These are phyloP conservation scores for Pythium plurisporium DNA, from an alignment of 352 stramenopile genomes.

Conservation along the genomic window DNA sequence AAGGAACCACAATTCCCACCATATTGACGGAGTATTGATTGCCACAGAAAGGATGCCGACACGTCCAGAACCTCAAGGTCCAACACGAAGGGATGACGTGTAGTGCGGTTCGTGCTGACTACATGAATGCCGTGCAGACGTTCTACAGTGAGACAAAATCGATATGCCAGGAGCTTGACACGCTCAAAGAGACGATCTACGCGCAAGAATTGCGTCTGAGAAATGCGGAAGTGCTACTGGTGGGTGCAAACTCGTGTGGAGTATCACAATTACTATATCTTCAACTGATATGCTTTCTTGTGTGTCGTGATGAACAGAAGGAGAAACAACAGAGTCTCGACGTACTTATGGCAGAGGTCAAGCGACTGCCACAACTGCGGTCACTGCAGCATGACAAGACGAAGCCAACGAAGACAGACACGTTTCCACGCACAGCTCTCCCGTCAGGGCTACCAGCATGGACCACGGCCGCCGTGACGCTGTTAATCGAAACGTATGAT, in stretches of 20 bases:
- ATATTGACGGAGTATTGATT: neutral
- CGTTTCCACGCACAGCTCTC: neutral
- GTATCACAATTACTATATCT: too few species aligned
- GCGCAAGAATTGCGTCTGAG: conserved; percentile 50
- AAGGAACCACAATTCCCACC: neutral
- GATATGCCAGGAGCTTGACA: conserved; percentile 50
- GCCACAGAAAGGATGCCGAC: conserved; percentile 63
- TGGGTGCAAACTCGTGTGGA: conserved; percentile 16
- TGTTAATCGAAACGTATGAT: too few species aligned
- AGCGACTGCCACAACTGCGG: conserved; percentile 23
- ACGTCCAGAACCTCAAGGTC: conserved; percentile 63
- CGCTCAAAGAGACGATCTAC: conserved; percentile 55
- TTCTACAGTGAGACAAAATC: conserved; percentile 56
- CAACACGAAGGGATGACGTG: neutral
- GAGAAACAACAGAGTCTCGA: conserved; percentile 53
- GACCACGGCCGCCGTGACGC: too few species aligned
- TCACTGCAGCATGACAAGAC: neutral
- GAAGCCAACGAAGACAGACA: conserved; percentile 1
- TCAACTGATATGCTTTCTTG: too few species aligned
- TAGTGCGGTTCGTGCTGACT: neutral
- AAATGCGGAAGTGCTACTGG: conserved; percentile 43
- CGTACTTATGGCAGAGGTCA: conserved; percentile 33
- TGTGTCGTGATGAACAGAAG: conserved; percentile 28
- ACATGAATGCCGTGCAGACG: neutral
- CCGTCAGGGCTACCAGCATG: too few species aligned